Conservation (phyloP, 164 flowering plant species). For the Amborella trichopoda region DNA sequence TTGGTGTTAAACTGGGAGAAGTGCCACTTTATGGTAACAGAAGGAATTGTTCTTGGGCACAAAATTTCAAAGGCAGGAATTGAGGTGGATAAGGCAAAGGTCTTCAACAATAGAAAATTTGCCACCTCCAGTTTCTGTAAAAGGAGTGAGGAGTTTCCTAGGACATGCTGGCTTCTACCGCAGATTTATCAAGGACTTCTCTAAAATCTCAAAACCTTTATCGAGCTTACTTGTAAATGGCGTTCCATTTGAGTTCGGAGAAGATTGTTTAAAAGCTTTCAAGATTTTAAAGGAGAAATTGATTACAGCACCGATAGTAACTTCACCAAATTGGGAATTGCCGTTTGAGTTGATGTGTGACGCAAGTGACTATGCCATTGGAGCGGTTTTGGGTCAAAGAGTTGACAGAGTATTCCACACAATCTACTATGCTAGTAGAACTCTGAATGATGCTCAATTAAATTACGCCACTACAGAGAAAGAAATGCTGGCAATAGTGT, state of each 20-base stretch:
- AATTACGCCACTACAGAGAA: background rate
- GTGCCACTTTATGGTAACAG: background rate
- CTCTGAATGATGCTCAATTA: background rate
- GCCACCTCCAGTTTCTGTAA: background rate
- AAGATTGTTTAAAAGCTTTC: background rate
- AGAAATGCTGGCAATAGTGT: too few relatives aligned
- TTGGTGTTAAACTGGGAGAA: background rate
- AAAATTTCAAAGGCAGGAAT: background rate
- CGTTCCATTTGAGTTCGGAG: background rate
- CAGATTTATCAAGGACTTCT: background rate
- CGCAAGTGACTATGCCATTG: background rate
- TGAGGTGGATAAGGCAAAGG: background rate
- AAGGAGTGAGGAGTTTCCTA: background rate
- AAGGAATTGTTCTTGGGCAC: slow-evolving; percentile 2
- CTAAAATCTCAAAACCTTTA: background rate
- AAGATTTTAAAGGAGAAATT: background rate
- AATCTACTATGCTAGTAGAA: background rate
- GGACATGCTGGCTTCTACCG: background rate
- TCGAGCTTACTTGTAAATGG: background rate
- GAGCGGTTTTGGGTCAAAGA: background rate
- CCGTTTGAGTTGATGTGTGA: background rate
- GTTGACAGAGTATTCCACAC: background rate
- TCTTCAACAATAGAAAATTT: background rate
- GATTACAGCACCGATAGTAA: background rate
- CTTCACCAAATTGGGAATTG: background rate